A percentile compares a stretch with the other conserved stretches of the same genome.
These are phyloP conservation scores for Obelidium mucronatum DNA, from an alignment of 192 early-diverging fungal species.

Conservation along the genomic window DNA sequence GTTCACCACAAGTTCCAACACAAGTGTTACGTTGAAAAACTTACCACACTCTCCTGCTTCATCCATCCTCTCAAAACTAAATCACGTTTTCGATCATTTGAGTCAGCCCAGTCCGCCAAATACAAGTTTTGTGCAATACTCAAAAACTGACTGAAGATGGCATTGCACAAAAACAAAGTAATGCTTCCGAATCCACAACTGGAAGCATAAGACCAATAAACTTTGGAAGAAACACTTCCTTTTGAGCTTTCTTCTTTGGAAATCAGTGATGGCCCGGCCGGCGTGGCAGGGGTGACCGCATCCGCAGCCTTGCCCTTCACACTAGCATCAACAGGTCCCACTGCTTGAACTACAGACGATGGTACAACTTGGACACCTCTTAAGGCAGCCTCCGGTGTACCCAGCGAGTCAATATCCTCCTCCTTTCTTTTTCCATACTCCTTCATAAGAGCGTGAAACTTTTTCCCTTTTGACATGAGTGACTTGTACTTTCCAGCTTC, in stretches of 20 bases:
- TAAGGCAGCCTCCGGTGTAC: conserved; percentile 17
- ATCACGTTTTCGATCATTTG: conserved; percentile 48
- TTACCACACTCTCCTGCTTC: conserved; percentile 14
- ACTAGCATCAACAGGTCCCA: conserved; percentile 21
- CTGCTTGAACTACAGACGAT: conserved; percentile 8
- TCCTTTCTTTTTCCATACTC: conserved; percentile 74
- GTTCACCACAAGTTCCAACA: too few species aligned
- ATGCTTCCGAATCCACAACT: conserved; percentile 74
- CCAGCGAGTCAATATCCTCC: conserved; percentile 25
- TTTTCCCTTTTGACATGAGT: conserved; percentile 65
- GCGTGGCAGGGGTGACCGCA: neutral
- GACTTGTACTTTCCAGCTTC: conserved; percentile 73
- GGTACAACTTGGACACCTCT: neutral
- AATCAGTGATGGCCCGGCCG: conserved; percentile 56
- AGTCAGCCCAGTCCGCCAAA: conserved; percentile 58
- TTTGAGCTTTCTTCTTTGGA: conserved; percentile 81
- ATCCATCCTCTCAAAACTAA: conserved; percentile 8
- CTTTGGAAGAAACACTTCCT: conserved; percentile 81
- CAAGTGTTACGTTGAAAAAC: conserved; percentile 20
- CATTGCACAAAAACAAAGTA: conserved; percentile 62
- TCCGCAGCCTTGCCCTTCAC: neutral
- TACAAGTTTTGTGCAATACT: conserved; percentile 58
- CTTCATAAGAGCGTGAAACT: conserved; percentile 70
- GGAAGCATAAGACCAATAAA: conserved; percentile 82
- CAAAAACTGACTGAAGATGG: conserved; percentile 49